A percentile compares a stretch with the other conserved stretches of the same genome.
Evolutionary conservation across 192 early-diverging fungal genomes (phyloP).

Genomic region (Entomortierella beljakovae): DNA sequence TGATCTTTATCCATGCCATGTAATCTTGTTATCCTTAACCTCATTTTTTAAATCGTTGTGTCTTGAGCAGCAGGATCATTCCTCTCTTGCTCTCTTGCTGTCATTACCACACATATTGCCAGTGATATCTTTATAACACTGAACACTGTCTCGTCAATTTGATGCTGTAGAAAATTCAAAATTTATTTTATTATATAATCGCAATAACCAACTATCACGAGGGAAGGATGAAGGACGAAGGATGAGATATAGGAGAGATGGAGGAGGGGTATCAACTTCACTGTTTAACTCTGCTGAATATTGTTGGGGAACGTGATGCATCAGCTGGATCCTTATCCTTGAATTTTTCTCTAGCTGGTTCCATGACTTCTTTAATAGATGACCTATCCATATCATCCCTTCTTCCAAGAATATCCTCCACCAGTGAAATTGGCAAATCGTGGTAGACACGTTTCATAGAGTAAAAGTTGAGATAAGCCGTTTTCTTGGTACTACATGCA

Average conservation of each 20-base stretch:
- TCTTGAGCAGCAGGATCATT: too few species aligned
- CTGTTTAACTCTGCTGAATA: conserved; percentile 68
- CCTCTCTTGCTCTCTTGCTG: too few species aligned
- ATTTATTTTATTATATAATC: neutral
- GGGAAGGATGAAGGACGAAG: too few species aligned
- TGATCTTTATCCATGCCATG: too few species aligned
- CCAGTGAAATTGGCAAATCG: conserved; percentile 89
- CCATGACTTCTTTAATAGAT: conserved; percentile 88
- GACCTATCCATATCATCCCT: conserved; percentile 93
- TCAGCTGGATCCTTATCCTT: conserved; percentile 65
- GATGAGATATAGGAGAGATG: neutral
- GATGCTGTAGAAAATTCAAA: too few species aligned
- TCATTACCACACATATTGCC: too few species aligned
- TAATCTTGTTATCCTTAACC: too few species aligned
- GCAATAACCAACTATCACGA: too few species aligned
- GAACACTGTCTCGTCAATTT: too few species aligned
- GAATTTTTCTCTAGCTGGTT: conserved; percentile 77
- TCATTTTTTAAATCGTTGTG: too few species aligned
- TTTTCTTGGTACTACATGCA: conserved; percentile 82
- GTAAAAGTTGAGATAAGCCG: conserved; percentile 94
- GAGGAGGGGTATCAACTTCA: conserved; percentile 15
- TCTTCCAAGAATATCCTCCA: conserved; percentile 90
- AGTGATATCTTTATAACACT: too few species aligned
- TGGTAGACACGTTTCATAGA: conserved; percentile 89
- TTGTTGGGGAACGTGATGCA: conserved; percentile 60